Evolutionary conservation across 2,329 filamentous ascomycete genomes (phyloP).

Genomic region (Phaeomoniella chlamydospora): DNA sequence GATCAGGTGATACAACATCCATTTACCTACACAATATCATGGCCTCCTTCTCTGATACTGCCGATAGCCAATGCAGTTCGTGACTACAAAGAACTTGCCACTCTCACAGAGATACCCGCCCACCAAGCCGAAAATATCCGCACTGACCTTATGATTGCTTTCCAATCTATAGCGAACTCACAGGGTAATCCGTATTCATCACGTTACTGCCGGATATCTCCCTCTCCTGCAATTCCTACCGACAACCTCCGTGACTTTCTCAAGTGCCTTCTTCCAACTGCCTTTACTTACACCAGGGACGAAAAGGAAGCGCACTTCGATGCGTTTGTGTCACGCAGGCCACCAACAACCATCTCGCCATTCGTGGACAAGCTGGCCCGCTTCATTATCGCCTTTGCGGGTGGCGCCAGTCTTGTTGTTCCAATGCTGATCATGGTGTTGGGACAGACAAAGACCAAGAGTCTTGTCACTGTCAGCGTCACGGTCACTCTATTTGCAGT

Average conservation of each 20-base stretch:
- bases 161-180: too few relatives aligned
- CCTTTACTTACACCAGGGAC: neutral
- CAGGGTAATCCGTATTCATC: too few relatives aligned
- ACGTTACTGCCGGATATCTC: too few relatives aligned
- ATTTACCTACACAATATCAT: too few relatives aligned
- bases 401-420: conserved; percentile 8
- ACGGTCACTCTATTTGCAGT: conserved; percentile 8
- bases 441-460: conserved; percentile 5
- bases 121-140: too few relatives aligned
- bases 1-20: too few relatives aligned
- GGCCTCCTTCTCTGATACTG: too few relatives aligned
- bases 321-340: neutral
- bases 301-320: neutral
- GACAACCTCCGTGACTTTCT: neutral
- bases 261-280: neutral
- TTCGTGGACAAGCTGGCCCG: neutral
- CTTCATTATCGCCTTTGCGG: conserved; percentile 6
- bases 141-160: too few relatives aligned
- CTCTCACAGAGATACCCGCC: too few relatives aligned
- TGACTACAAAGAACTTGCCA: too few relatives aligned
- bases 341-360: neutral
- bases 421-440: conserved; percentile 11
- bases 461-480: conserved; percentile 6
- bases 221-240: too few relatives aligned
- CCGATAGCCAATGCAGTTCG: too few relatives aligned